Conservation (phyloP, 2,329 filamentous ascomycete genomes). For the Botryosphaeria agaves region DNA sequence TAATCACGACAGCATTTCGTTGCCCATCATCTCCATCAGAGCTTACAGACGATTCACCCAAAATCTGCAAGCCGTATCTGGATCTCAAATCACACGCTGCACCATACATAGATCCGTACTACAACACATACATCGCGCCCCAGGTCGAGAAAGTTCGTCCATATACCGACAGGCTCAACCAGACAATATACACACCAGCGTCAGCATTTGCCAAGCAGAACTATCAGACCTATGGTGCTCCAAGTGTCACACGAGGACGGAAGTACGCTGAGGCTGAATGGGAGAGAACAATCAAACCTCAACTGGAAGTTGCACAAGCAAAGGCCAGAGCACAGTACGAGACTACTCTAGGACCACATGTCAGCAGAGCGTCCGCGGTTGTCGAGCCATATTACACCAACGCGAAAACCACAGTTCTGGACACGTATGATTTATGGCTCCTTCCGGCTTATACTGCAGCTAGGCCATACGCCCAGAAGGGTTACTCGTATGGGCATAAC, state of each 20-base stretch:
- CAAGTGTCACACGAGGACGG: slow-evolving; percentile 49
- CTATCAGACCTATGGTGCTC: slow-evolving; percentile 55
- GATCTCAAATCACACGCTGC: slow-evolving; percentile 46
- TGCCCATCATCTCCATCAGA: slow-evolving; percentile 57
- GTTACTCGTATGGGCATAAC: slow-evolving; percentile 47
- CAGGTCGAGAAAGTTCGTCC: slow-evolving; percentile 64
- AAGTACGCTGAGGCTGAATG: slow-evolving; percentile 55
- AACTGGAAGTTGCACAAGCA: slow-evolving; percentile 46
- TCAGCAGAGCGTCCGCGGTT: slow-evolving; percentile 40
- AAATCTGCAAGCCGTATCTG: slow-evolving; percentile 67
- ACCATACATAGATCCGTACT: slow-evolving; percentile 73
- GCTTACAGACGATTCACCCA: slow-evolving; percentile 52
- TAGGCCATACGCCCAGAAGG: slow-evolving; percentile 54
- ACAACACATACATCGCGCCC: slow-evolving; percentile 64
- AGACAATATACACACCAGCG: slow-evolving; percentile 49
- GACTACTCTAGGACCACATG: slow-evolving; percentile 52
- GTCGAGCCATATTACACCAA: slow-evolving; percentile 58
- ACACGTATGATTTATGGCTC: slow-evolving; percentile 55
- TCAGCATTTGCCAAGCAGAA: slow-evolving; percentile 42
- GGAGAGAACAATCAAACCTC: slow-evolving; percentile 61
- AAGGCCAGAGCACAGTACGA: slow-evolving; percentile 51
- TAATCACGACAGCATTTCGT: slow-evolving; percentile 63
- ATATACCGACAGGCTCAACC: slow-evolving; percentile 43
- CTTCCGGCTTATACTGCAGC: slow-evolving; percentile 60
- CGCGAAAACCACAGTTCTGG: slow-evolving; percentile 42